Percentiles rank a stretch among this genome's conserved stretches.
Evolutionary conservation across 495 filamentous ascomycete species (phyloP).

Genomic region (Xylaria nigripes): DNA sequence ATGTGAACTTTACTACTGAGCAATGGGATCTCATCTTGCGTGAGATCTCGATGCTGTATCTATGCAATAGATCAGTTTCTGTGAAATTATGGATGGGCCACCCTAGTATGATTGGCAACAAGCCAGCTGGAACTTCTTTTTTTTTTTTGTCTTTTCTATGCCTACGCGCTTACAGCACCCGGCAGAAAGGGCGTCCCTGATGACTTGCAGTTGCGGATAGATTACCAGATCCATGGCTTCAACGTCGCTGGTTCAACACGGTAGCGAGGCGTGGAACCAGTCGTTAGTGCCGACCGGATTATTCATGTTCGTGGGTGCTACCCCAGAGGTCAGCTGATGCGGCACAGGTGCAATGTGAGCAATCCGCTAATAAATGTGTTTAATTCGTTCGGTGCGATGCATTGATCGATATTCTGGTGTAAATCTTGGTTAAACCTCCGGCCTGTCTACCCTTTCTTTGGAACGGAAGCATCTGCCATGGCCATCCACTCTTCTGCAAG

Average conservation of each 20-base stretch:
- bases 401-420: no score
- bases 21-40: no score
- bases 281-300: neutral
- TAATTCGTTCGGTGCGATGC: no score
- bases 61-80: no score
- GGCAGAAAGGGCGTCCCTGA: neutral
- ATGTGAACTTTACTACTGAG: neutral
- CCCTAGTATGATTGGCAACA: no score
- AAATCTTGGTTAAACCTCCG: no score
- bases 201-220: neutral
- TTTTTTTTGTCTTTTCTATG: neutral
- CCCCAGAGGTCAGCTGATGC: no score
- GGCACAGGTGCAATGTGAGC: no score
- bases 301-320: neutral
- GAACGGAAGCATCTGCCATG: neutral
- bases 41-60: no score
- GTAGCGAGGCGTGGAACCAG: neutral
- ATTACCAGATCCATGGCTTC: neutral
- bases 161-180: neutral
- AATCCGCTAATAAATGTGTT: no score
- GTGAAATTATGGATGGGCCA: no score
- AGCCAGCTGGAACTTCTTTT: no score
- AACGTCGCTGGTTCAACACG: neutral
- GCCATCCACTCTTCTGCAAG: conserved; percentile 19
- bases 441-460: neutral